A percentile compares a stretch with the other conserved stretches of the same genome.
These are phyloP conservation scores for Cenococcum geophilum DNA, from an alignment of 495 filamentous ascomycete genomes.

Conservation along the genomic window DNA sequence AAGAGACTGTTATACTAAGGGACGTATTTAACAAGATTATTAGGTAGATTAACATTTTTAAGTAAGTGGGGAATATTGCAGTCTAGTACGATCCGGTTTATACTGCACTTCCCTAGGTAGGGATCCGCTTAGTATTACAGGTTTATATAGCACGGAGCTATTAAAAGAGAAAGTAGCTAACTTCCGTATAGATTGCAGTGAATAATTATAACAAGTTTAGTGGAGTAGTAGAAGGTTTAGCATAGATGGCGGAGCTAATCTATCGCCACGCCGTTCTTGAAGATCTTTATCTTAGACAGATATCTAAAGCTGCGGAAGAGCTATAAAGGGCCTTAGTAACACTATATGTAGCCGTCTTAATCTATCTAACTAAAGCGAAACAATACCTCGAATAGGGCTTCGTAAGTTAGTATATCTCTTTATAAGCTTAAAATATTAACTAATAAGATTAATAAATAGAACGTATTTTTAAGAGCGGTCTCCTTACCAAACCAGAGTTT, in stretches of 20 bases:
- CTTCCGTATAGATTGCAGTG: slow-evolving; percentile 21
- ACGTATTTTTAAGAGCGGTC: not conserved
- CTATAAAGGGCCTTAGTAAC: slow-evolving; percentile 16
- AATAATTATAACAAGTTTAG: slow-evolving; percentile 26
- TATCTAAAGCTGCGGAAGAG: slow-evolving; percentile 7
- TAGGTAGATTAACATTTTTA: slow-evolving; percentile 40
- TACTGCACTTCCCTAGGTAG: slow-evolving; percentile 45
- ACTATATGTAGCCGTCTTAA: slow-evolving; percentile 15
- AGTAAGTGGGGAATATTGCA: slow-evolving; percentile 38
- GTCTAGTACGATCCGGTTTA: slow-evolving; percentile 41
- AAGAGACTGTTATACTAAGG: slow-evolving; percentile 34
- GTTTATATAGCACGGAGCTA: slow-evolving; percentile 20
- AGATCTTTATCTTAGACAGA: slow-evolving; percentile 28
- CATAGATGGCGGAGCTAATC: slow-evolving; percentile 30
- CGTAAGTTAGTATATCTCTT: slow-evolving; percentile 16
- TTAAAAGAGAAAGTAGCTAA: slow-evolving; percentile 5
- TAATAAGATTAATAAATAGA: slow-evolving; percentile 9
- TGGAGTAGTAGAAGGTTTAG: slow-evolving; percentile 30
- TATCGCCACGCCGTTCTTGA: slow-evolving; percentile 32
- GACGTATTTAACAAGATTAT: slow-evolving; percentile 40
- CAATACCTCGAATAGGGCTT: slow-evolving; percentile 18
- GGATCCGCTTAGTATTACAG: slow-evolving; percentile 41
- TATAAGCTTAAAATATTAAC: slow-evolving; percentile 9
- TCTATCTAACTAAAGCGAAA: slow-evolving; percentile 19
- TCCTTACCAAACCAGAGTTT: slow-evolving; percentile 8